phyloP scores from a whole-genome alignment of 805 yeast species.

The Kuraishia hungarica region DNA sequence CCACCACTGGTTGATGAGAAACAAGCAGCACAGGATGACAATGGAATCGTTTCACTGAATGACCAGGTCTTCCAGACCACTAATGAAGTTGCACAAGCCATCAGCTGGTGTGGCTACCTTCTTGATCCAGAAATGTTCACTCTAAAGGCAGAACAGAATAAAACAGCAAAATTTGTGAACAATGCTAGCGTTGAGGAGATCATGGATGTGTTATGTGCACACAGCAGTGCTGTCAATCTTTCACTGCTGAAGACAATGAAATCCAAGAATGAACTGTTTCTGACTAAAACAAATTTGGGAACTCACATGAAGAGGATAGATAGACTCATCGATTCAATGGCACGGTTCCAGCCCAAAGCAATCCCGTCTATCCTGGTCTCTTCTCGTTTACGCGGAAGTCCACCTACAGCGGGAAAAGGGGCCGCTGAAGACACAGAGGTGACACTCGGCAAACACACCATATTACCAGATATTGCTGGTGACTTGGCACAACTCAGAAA shows the following conservation, averaged over 20 bases:
- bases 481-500: slow-evolving; percentile 1
- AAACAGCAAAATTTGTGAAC: slow-evolving; percentile 12
- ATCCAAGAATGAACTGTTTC: not conserved
- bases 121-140: slow-evolving; percentile 9
- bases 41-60: not conserved
- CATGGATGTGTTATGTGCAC: slow-evolving; percentile 6
- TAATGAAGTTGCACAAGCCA: slow-evolving; percentile 9
- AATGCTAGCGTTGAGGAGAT: slow-evolving; percentile 6
- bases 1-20: not conserved
- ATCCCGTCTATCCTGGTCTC: not conserved
- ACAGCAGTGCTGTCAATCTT: slow-evolving; percentile 2
- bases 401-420: not conserved
- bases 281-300: not conserved
- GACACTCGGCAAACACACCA: not conserved
- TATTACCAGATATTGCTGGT: not conserved
- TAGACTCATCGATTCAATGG: not conserved
- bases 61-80: slow-evolving; percentile 1
- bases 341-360: not conserved
- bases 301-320: not conserved
- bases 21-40: not conserved
- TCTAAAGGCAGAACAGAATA: slow-evolving; percentile 13
- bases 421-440: not conserved
- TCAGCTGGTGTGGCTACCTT: slow-evolving; percentile 16
- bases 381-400: not conserved
- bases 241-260: slow-evolving; percentile 3